A percentile compares a stretch with the other conserved stretches of the same genome.
phyloP scores from a whole-genome alignment of 148 eudicot species.

The Chenopodium album region DNA sequence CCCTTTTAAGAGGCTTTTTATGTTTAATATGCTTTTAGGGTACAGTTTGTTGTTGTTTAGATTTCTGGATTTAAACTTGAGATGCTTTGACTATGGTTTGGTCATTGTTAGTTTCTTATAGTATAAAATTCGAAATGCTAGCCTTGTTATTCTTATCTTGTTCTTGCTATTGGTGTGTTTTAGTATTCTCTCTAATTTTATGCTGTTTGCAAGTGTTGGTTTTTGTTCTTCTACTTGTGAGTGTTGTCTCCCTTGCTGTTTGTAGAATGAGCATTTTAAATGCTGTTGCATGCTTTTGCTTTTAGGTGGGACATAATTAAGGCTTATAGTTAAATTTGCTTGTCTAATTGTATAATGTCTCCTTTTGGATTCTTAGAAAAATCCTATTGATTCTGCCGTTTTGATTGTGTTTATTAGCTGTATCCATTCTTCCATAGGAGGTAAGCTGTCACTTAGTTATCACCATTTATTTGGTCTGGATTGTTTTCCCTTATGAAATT shows the following conservation, averaged over 20 bases:
- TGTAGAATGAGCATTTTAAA: not conserved
- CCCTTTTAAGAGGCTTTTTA: not conserved
- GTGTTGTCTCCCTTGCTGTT: not conserved
- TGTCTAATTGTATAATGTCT: not conserved
- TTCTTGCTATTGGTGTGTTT: not conserved
- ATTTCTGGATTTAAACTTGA: not conserved
- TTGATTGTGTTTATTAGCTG: not conserved
- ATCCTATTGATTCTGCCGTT: not conserved
- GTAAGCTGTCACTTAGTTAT: not conserved
- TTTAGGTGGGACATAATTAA: not conserved
- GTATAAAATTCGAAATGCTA: not conserved
- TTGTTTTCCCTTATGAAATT: not conserved
- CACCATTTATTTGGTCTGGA: not conserved
- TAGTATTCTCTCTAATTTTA: not conserved
- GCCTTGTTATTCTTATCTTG: not conserved
- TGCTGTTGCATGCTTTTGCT: not conserved
- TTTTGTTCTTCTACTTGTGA: not conserved
- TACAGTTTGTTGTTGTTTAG: not conserved
- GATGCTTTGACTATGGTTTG: not conserved
- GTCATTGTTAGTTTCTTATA: not conserved
- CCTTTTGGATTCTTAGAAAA: not conserved
- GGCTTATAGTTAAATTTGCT: not conserved
- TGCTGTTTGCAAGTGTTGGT: not conserved
- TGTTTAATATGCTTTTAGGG: not conserved
- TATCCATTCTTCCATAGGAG: not conserved